phyloP scores from a whole-genome alignment of 2,329 filamentous ascomycete genomes.

The Cryphonectria parasitica region DNA sequence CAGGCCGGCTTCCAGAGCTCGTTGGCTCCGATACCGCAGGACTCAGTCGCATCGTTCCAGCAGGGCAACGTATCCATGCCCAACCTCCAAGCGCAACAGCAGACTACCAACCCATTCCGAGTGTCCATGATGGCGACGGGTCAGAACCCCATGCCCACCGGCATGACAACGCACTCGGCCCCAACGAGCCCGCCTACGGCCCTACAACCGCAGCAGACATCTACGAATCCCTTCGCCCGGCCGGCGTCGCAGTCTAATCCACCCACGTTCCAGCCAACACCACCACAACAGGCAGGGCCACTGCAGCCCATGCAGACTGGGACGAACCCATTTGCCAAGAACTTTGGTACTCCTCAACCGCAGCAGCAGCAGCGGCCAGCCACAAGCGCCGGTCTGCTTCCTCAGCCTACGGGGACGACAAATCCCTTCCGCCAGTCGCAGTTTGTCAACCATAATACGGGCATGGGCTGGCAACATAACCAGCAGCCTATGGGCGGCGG shows the following conservation, averaged over 20 bases:
- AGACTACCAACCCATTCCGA: slow-evolving; percentile 89
- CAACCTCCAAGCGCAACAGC: slow-evolving; percentile 53
- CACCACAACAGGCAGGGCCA: slow-evolving; percentile 38
- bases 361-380: slow-evolving; percentile 46
- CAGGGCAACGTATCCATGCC: slow-evolving; percentile 46
- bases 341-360: slow-evolving; percentile 41
- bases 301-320: slow-evolving; percentile 57
- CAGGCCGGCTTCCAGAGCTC: slow-evolving; percentile 60
- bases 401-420: slow-evolving; percentile 84
- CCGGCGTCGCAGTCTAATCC: slow-evolving; percentile 48
- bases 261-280: slow-evolving; percentile 49
- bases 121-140: slow-evolving; percentile 78
- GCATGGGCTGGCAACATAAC: slow-evolving; percentile 83
- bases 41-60: slow-evolving; percentile 57
- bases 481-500: slow-evolving; percentile 81
- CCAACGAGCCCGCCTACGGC: slow-evolving; percentile 49
- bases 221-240: slow-evolving; percentile 88
- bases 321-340: slow-evolving; percentile 63
- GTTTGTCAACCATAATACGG: slow-evolving; percentile 87
- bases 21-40: slow-evolving; percentile 62
- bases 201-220: slow-evolving; percentile 54
- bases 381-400: slow-evolving; percentile 57
- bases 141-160: slow-evolving; percentile 48
- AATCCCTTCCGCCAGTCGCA: slow-evolving; percentile 93
- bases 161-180: slow-evolving; percentile 40